Evolutionary conservation across 805 yeast species (phyloP).

Genomic region (Candida broadrunensis): DNA sequence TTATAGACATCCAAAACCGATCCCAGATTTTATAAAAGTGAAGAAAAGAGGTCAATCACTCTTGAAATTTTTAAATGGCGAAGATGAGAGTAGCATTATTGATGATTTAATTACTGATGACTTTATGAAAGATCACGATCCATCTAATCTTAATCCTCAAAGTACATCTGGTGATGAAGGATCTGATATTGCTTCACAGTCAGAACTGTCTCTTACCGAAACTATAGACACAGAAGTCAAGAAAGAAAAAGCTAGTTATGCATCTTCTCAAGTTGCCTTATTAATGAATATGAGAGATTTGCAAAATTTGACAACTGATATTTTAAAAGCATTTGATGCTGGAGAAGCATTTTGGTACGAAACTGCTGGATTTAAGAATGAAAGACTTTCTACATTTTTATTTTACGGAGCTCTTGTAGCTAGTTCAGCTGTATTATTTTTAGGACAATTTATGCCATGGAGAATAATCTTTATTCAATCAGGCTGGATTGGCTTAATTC

Average conservation of each 20-base stretch:
- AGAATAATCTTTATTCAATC: conserved; percentile 48
- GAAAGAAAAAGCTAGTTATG: conserved; percentile 12
- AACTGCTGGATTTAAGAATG: conserved; percentile 70
- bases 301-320: conserved; percentile 59
- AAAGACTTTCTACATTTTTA: conserved; percentile 60
- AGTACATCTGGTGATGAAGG: conserved; percentile 15
- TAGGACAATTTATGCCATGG: conserved; percentile 63
- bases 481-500: conserved; percentile 54
- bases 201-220: conserved; percentile 1
- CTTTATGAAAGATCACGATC: conserved; percentile 7
- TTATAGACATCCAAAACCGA: conserved; percentile 60
- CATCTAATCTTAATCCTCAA: conserved; percentile 3
- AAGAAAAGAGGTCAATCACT: conserved; percentile 54
- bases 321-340: conserved; percentile 48
- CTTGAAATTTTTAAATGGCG: conserved; percentile 36
- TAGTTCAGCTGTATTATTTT: conserved; percentile 38
- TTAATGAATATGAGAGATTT: conserved; percentile 68
- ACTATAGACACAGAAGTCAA: conserved; percentile 3
- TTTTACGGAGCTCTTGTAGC: conserved; percentile 33
- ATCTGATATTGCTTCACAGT: conserved; percentile 6
- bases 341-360: conserved; percentile 57
- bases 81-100: conserved; percentile 29
- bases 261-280: conserved; percentile 33
- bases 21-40: conserved; percentile 42
- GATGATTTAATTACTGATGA: conserved; percentile 27